Base-by-base conservation (phyloP, 2,329 filamentous ascomycete species). In the Clathrospora elynae region DNA sequence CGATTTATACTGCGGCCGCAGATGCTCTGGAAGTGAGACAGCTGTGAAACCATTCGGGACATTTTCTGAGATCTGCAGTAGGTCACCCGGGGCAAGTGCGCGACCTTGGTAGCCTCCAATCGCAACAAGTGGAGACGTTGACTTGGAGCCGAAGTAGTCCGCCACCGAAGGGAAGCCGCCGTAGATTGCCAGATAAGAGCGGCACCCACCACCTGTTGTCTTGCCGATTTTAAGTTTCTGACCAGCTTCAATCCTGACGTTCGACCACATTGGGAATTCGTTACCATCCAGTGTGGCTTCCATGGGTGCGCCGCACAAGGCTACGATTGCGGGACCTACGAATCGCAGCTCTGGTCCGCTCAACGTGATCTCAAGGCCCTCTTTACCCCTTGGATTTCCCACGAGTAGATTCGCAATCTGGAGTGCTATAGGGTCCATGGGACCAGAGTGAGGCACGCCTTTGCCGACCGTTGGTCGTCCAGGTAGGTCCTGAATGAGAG, bases 81-180 rank as follows among this genome's bases (percentile, higher is more conserved):
- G 62, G 52, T 83, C 81, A 1, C 80, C 78, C 2, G 79, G 70
- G 2, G 76, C 74, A 14, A 84, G 70, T 26, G 74, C 72, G 32
- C 82, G 71, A 4, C 81, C 81, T 62, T 85, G 81, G 30, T 81
- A 80, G 0, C 82, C 82, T 16, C 82, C 82, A 13, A 84, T 76
- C 0, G 72, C 76, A 11, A 83, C 76, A 35, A 80, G 71, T 1
- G 82, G 80, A 17, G 76, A 76, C 0, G 82, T 84, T 0, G 79
- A 76, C 53, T 84, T 84, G 12, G 78, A 81, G 2, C 77, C 78
- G 39, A 84, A 82, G 61, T 78, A 83, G 4, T 75, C 67, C 9
- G 80, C 77, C 1, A 84, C 73, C 5, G 68, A 57, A 2, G 76
- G 75, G 39, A 83, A 74, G 0, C 80, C 80, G 6, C 80, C 79